Evolutionary conservation across 2,329 filamentous ascomycete species (phyloP), one percentile per base, ranked within the genome.

Genomic region (Phialocephala sp.): DNA sequence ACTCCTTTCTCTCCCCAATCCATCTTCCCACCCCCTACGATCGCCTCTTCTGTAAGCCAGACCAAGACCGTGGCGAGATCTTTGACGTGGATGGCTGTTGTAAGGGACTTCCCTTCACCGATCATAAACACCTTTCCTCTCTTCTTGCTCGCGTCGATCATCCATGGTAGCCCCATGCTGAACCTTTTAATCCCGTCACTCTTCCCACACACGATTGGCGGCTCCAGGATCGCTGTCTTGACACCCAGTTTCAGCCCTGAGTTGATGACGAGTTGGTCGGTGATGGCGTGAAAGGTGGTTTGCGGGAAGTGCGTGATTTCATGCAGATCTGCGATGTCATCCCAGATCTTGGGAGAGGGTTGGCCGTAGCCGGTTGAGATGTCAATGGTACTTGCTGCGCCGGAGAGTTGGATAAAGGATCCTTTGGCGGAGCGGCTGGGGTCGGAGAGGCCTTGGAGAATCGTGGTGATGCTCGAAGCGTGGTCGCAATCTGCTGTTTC

Each of bases 191-290:
- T 80, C 0, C 86, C 86, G 20, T 84, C 77, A 1, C 85, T 85
- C 1, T 27, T 20, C 8, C 81, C 85, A 68, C 85, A 87, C 68
- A 89, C 87, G 2, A 79, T 82, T 0, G 85, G 84, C 14, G 87
- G 86, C 65, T 82, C 85, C 4, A 89, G 80, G 32, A 89, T 82
- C 24, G 80, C 85, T 0, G 83, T 84, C 71, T 82, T 83, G 27
- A 86, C 76, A 2, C 76, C 76, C 2, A 59, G 41, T 35, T 57
- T 27, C 35, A 64, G 61, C n/a, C 80, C 79, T 35, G 55, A 56
- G 2, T 74, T 75, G 66, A 77, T 69, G 11, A 88, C 79, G 22
- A 87, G 79, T 66, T 84, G 81, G 73, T 89, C 86, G 6, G 87
- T 82, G 66, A 83, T 80, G 8, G 84, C 80, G 72, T 89, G 85